A percentile compares a stretch with the other conserved stretches of the same genome.
Evolutionary conservation across 805 yeast species (phyloP).

Genomic region (Monosporozyma siamensis): DNA sequence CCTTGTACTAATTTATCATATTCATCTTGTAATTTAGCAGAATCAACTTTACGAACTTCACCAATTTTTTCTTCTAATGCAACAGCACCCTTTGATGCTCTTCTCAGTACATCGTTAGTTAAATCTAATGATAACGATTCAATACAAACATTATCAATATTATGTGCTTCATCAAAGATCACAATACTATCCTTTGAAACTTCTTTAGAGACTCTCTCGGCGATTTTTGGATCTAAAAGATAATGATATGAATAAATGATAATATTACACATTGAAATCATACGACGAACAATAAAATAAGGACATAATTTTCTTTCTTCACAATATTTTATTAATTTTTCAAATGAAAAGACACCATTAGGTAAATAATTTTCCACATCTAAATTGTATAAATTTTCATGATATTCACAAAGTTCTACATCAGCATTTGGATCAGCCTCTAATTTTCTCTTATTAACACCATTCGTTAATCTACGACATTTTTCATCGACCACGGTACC

Average conservation of each 20-base stretch:
- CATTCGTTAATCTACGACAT: slow-evolving; percentile 91
- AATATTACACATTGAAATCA: slow-evolving; percentile 90
- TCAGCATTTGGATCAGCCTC: slow-evolving; percentile 52
- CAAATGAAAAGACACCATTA: slow-evolving; percentile 91
- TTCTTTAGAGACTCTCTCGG: slow-evolving; percentile 89
- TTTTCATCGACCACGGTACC: slow-evolving; percentile 93
- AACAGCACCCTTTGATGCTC: slow-evolving; percentile 81
- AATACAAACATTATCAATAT: slow-evolving; percentile 96
- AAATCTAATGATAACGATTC: slow-evolving; percentile 87
- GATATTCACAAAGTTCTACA: slow-evolving; percentile 67
- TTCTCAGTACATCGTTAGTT: slow-evolving; percentile 79
- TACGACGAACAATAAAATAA: slow-evolving; percentile 93
- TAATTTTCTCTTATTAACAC: slow-evolving; percentile 62
- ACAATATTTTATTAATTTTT: slow-evolving; percentile 68
- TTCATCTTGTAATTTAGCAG: slow-evolving; percentile 77
- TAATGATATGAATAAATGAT: slow-evolving; percentile 96
- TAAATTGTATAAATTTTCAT: slow-evolving; percentile 76
- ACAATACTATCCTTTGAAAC: slow-evolving; percentile 87
- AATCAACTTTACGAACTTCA: slow-evolving; percentile 72
- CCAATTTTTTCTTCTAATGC: slow-evolving; percentile 74
- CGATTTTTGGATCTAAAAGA: slow-evolving; percentile 91
- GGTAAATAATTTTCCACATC: slow-evolving; percentile 89
- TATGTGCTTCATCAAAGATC: slow-evolving; percentile 97
- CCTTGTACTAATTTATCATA: slow-evolving; percentile 89
- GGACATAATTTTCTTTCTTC: slow-evolving; percentile 81